phyloP scores from a whole-genome alignment of 2,329 filamentous ascomycete species.

The Pseudonectria buxi region DNA sequence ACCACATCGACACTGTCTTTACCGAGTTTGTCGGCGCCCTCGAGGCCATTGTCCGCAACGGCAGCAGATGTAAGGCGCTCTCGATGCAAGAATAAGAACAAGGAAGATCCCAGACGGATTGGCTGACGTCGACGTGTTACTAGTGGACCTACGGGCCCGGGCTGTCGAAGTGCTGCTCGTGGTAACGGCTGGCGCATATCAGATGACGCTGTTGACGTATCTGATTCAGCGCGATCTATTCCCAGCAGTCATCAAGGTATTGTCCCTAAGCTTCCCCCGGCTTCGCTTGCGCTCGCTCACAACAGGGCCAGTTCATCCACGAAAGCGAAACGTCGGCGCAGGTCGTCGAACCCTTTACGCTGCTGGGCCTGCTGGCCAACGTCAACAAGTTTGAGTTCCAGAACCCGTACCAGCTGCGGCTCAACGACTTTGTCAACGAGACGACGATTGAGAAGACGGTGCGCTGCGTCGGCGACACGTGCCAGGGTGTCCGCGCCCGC shows the following conservation, averaged over 20 bases:
- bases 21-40: conserved; percentile 79
- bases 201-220: conserved; percentile 89
- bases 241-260: conserved; percentile 89
- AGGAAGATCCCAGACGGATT: background rate
- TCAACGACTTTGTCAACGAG: conserved; percentile 96
- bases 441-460: conserved; percentile 77
- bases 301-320: conserved; percentile 61
- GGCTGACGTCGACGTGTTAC: conserved; percentile 18
- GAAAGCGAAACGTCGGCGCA: conserved; percentile 60
- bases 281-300: too few species aligned
- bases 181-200: conserved; percentile 87
- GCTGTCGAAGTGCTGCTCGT: conserved; percentile 77
- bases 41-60: conserved; percentile 75
- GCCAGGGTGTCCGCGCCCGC: conserved; percentile 58
- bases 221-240: conserved; percentile 93
- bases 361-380: conserved; percentile 84
- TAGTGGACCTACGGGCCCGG: conserved; percentile 69
- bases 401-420: conserved; percentile 85
- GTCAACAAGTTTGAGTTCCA: conserved; percentile 99
- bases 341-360: conserved; percentile 68
- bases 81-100: too few species aligned
- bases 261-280: too few species aligned
- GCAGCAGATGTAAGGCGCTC: conserved; percentile 53
- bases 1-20: conserved; percentile 80
- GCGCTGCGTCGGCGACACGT: conserved; percentile 66